A percentile compares a stretch with the other conserved stretches of the same genome.
phyloP scores from a whole-genome alignment of 768 basidiomycete genomes.

The Agrocybe praecox region DNA sequence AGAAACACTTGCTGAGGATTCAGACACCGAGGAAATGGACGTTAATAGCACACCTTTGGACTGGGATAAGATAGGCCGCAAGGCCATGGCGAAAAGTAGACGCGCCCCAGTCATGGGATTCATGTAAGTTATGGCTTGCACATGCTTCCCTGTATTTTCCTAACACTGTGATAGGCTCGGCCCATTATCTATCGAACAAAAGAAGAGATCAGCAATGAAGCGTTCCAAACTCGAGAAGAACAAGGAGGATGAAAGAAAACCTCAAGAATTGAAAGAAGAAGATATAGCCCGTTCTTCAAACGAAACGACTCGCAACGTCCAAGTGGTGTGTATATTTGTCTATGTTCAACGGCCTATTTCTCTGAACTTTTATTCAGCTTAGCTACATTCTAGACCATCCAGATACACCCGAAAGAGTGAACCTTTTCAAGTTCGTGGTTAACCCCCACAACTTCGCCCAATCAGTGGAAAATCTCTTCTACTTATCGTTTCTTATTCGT shows the following conservation, averaged over 20 bases:
- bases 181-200: constrained; percentile 85
- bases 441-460: constrained; percentile 93
- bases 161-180: constrained; percentile 71
- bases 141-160: constrained; percentile 14
- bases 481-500: constrained; percentile 89
- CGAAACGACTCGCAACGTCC: constrained; percentile 88
- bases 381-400: constrained; percentile 52
- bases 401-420: constrained; percentile 41
- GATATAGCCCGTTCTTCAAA: constrained; percentile 85
- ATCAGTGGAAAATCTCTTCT: constrained; percentile 96
- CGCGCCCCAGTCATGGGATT: constrained; percentile 84
- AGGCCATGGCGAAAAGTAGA: constrained; percentile 78
- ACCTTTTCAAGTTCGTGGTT: constrained; percentile 85
- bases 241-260: constrained; percentile 66
- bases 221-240: constrained; percentile 74
- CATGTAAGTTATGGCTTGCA: constrained; percentile 58
- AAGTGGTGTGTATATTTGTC: constrained; percentile 48
- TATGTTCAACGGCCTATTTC: not conserved
- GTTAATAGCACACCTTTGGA: constrained; percentile 54
- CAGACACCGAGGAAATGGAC: constrained; percentile 54
- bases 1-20: constrained; percentile 45
- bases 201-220: constrained; percentile 63
- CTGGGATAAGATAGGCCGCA: constrained; percentile 88
- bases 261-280: constrained; percentile 81
- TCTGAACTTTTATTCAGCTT: constrained; percentile 44